Conservation (phyloP, 208 protist genomes). For the Wallacemonas sp. region DNA sequence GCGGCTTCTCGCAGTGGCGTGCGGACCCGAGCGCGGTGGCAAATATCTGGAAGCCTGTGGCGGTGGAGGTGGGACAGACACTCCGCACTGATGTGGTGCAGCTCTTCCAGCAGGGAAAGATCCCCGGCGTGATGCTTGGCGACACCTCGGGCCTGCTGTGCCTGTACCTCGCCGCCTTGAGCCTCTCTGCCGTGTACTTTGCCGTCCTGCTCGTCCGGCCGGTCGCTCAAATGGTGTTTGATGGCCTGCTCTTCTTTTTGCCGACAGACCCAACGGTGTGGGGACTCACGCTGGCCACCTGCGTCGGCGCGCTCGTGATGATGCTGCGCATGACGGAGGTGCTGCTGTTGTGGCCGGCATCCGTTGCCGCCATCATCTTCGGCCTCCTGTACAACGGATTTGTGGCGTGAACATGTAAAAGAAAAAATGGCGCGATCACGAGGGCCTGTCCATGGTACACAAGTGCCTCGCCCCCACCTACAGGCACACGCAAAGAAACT, state of each 20-base stretch:
- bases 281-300: slow-evolving; percentile 42
- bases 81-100: slow-evolving; percentile 16
- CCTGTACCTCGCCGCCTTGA: slow-evolving; percentile 40
- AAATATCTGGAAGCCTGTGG: slow-evolving; percentile 30
- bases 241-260: slow-evolving; percentile 37
- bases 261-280: slow-evolving; percentile 78
- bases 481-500: not conserved
- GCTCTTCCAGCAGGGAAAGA: slow-evolving; percentile 21
- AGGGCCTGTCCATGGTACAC: no score
- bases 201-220: slow-evolving; percentile 38
- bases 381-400: slow-evolving; percentile 69
- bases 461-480: no score
- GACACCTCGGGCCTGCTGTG: slow-evolving; percentile 16
- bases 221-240: slow-evolving; percentile 32
- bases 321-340: slow-evolving; percentile 32
- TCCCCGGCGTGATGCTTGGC: slow-evolving; percentile 16
- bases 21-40: slow-evolving; percentile 24
- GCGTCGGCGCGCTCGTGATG: slow-evolving; percentile 25
- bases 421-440: no score
- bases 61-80: slow-evolving; percentile 30
- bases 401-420: slow-evolving; percentile 21
- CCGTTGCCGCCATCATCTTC: slow-evolving; percentile 25
- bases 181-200: slow-evolving; percentile 52
- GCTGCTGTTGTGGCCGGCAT: slow-evolving; percentile 17
- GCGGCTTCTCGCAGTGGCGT: slow-evolving; percentile 20